Base-by-base conservation (phyloP, 1,284 basidiomycete genomes). In the Phenoliferia sp. region DNA sequence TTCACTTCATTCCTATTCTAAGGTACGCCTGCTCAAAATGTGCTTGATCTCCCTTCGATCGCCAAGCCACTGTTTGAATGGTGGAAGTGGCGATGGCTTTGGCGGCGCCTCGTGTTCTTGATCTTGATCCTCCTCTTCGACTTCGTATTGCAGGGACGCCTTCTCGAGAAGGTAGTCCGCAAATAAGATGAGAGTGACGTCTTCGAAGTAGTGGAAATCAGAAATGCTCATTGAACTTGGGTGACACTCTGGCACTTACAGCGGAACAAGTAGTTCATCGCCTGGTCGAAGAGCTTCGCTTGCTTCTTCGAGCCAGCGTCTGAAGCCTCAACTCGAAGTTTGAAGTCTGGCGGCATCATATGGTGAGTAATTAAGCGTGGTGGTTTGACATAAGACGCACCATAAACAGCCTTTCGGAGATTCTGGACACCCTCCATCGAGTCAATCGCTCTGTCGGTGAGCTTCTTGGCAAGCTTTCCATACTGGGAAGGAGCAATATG, bases 131-230 rank as follows among this genome's bases (percentile, higher is more conserved):
- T 39, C 50, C 19, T 39, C 62, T 4, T 50, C 48, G n/a, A 66
- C 39, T 32, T 69, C 62, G 29, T 68, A 60, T 28, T 70, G 71
- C 77, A 85, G 44, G 0, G 62, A 69, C 32, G 75, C 72, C 69
- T 79, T 78, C 80, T 97, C 95, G 64, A 99, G 86, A 72, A 99
- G 82, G 79, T 96, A 99, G 79, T 96, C 94, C 33, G 96, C 90
- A 71, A 99, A 92, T 9, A 93, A 92, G 74, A 99, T 96, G 58
- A 98, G 82, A 9, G 91, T 89, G 1, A 91, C 94, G 77, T 98
- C 89, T 92, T 79, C n/a, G n/a, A 3, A 29, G 55, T n/a, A 31
- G 39, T 34, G 28, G n/a, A 17, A 31, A 58, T 9, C 69, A 61
- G 77, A 75, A 79, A 64, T 78, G 70, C 69, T 79, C 68, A 26